Conservation (phyloP, 352 stramenopile genomes). For the Globisporangium megalacanthum region DNA sequence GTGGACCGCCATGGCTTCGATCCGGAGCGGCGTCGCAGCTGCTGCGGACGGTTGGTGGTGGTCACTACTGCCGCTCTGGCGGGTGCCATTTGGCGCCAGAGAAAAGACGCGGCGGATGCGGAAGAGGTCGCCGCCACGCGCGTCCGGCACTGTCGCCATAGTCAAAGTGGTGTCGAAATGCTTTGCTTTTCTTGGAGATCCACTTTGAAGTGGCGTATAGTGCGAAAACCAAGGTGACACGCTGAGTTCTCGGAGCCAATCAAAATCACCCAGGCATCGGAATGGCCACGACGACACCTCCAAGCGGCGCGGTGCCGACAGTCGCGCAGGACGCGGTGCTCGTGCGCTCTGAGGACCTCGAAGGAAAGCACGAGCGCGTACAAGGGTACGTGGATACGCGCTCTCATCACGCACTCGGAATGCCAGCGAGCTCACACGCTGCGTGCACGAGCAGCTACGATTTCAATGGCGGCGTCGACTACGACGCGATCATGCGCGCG, state of each 20-base stretch:
- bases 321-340: slow-evolving; percentile 70
- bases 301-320: slow-evolving; percentile 19
- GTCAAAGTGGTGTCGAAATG: neutral
- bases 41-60: neutral
- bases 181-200: neutral
- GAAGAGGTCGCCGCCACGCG: slow-evolving; percentile 62
- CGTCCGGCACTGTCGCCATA: slow-evolving; percentile 1
- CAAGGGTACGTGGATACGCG: slow-evolving; percentile 18
- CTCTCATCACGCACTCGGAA: neutral
- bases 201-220: no score
- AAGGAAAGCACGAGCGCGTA: slow-evolving; percentile 56
- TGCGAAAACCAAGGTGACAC: neutral
- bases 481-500: slow-evolving; percentile 75
- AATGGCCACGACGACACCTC: neutral
- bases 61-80: neutral
- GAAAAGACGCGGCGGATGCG: slow-evolving; percentile 67
- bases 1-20: slow-evolving; percentile 63
- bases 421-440: neutral
- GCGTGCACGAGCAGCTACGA: slow-evolving; percentile 59
- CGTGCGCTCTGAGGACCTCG: slow-evolving; percentile 70
- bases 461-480: slow-evolving; percentile 89
- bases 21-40: slow-evolving; percentile 15
- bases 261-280: neutral
- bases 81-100: slow-evolving; percentile 4
- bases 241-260: neutral